Evolutionary conservation across 768 basidiomycete genomes (phyloP).

Genomic region (Suillus hirtellus): DNA sequence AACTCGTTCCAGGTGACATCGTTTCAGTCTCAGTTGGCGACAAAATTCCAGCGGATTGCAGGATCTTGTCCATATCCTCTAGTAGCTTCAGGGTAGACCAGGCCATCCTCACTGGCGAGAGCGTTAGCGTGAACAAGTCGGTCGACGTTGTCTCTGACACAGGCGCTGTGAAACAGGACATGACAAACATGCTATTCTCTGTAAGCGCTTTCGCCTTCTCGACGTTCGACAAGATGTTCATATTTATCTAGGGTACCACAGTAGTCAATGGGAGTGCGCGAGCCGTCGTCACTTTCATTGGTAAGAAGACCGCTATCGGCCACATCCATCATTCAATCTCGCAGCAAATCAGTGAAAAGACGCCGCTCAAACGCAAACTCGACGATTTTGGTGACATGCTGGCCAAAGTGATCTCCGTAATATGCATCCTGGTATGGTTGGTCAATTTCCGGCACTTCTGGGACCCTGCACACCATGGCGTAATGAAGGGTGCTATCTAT

Average conservation of each 20-base stretch:
- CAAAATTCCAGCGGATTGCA: slow-evolving; percentile 93
- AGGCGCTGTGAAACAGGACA: slow-evolving; percentile 94
- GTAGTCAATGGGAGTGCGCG: slow-evolving; percentile 91
- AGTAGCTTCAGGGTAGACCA: slow-evolving; percentile 96
- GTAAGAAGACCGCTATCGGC: slow-evolving; percentile 87
- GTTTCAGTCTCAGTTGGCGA: slow-evolving; percentile 90
- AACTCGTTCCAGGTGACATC: slow-evolving; percentile 94
- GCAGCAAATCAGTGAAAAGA: slow-evolving; percentile 92
- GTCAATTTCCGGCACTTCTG: slow-evolving; percentile 96
- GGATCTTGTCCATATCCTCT: slow-evolving; percentile 85
- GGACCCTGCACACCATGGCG: slow-evolving; percentile 92
- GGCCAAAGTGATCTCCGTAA: slow-evolving; percentile 96
- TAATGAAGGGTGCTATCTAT: slow-evolving; percentile 91
- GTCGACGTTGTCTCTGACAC: slow-evolving; percentile 64
- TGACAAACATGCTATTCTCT: slow-evolving; percentile 95
- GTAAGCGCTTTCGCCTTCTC: slow-evolving; percentile 42
- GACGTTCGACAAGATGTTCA: neutral
- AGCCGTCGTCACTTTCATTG: slow-evolving; percentile 88
- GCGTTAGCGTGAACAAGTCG: slow-evolving; percentile 83
- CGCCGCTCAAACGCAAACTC: slow-evolving; percentile 93
- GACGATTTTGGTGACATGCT: slow-evolving; percentile 98
- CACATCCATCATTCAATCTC: slow-evolving; percentile 97
- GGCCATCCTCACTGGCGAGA: slow-evolving; percentile 95
- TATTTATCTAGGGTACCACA: slow-evolving; percentile 73
- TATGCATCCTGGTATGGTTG: slow-evolving; percentile 97